phyloP scores from a whole-genome alignment of 2,329 filamentous ascomycete genomes.

The Davidsoniella virescens region DNA sequence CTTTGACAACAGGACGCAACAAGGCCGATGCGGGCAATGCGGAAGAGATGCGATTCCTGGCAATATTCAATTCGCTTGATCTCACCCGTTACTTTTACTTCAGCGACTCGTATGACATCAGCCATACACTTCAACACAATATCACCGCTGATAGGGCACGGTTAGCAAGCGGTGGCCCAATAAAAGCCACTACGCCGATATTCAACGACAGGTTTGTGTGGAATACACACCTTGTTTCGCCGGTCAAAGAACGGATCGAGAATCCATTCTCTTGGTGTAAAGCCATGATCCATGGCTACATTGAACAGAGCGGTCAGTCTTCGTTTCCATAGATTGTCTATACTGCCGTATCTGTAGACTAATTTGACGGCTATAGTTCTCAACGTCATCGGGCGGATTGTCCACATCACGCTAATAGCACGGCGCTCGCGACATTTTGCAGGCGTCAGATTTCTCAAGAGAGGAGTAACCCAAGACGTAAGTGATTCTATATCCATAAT shows the following conservation, averaged over 20 bases:
- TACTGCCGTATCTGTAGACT: conserved; percentile 21
- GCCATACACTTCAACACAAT: conserved; percentile 79
- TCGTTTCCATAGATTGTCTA: conserved; percentile 66
- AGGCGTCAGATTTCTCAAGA: conserved; percentile 83
- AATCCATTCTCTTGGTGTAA: conserved; percentile 92
- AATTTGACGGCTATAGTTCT: conserved; percentile 38
- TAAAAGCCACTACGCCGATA: conserved; percentile 19
- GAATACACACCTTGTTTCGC: conserved; percentile 79
- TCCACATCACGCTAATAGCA: conserved; percentile 89
- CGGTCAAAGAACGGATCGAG: conserved; percentile 51
- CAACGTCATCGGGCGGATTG: conserved; percentile 67
- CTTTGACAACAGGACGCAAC: conserved; percentile 60
- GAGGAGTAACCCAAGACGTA: conserved; percentile 75
- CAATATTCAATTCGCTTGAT: conserved; percentile 81
- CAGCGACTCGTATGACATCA: conserved; percentile 96
- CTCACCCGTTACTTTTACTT: conserved; percentile 90
- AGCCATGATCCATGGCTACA: conserved; percentile 88
- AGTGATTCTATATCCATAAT: conserved; percentile 7
- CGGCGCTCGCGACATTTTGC: conserved; percentile 85
- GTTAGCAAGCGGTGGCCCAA: conserved; percentile 32
- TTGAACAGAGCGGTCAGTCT: conserved; percentile 58
- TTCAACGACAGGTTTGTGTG: conserved; percentile 96
- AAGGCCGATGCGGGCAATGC: conserved; percentile 65
- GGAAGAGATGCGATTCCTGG: conserved; percentile 77
- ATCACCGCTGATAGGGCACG: conserved; percentile 64